Evolutionary conservation across 352 stramenopile species (phyloP).

Genomic region (Pythium brachiatum): DNA sequence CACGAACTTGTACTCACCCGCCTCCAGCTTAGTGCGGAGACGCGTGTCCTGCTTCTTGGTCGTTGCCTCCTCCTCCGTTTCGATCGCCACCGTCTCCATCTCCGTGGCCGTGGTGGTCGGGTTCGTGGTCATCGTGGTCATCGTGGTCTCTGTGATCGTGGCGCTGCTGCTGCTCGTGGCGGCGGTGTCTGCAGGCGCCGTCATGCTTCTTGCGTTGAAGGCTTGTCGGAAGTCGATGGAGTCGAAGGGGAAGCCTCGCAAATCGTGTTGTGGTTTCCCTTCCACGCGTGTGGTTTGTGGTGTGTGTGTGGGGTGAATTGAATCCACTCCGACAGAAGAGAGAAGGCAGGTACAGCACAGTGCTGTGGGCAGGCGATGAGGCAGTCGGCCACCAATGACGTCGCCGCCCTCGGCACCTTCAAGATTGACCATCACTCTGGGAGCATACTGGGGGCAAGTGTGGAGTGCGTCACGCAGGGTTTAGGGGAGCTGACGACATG

Average conservation of each 20-base stretch:
- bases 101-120: slow-evolving; percentile 28
- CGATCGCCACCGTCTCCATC: slow-evolving; percentile 29
- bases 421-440: slow-evolving; percentile 29
- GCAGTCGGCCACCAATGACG: slow-evolving; percentile 19
- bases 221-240: neutral
- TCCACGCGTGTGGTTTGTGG: no score
- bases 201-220: slow-evolving; percentile 1
- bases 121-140: slow-evolving; percentile 21
- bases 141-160: slow-evolving; percentile 31
- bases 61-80: slow-evolving; percentile 16
- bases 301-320: neutral
- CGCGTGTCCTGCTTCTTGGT: slow-evolving; percentile 28
- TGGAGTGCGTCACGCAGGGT: slow-evolving; percentile 21
- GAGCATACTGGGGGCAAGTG: slow-evolving; percentile 22
- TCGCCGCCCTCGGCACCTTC: slow-evolving; percentile 16
- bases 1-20: slow-evolving; percentile 31
- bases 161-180: slow-evolving; percentile 17
- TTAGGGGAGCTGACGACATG: slow-evolving; percentile 21
- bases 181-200: neutral
- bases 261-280: neutral
- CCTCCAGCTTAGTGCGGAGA: slow-evolving; percentile 7
- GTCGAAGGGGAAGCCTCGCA: neutral
- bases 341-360: no score
- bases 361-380: no score
- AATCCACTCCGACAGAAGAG: no score